These are phyloP conservation scores for Coemansia sp. DNA, from an alignment of 192 early-diverging fungal species.

Conservation along the genomic window DNA sequence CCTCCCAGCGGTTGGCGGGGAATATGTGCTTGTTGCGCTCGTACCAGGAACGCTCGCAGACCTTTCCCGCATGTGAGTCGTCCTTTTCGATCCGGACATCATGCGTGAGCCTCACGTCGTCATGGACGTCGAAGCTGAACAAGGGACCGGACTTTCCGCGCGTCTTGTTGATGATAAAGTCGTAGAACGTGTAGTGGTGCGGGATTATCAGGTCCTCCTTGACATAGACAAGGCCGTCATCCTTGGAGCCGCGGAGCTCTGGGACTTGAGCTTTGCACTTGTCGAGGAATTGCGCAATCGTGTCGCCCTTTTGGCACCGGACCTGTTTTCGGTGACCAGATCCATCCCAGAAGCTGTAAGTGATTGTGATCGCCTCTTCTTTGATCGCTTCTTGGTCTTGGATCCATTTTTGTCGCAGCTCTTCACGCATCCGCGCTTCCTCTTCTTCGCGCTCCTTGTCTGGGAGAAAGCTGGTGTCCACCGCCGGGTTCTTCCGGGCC, in stretches of 20 bases:
- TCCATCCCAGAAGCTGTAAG: conserved; percentile 96
- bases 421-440: conserved; percentile 70
- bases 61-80: conserved; percentile 94
- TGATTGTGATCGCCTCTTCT: conserved; percentile 78
- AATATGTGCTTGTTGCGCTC: conserved; percentile 96
- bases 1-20: conserved; percentile 89
- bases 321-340: conserved; percentile 86
- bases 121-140: conserved; percentile 92
- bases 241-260: conserved; percentile 74
- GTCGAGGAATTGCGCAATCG: conserved; percentile 83
- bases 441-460: conserved; percentile 83
- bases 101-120: conserved; percentile 81
- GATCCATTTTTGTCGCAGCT: conserved; percentile 80
- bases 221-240: conserved; percentile 86
- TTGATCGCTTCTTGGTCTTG: conserved; percentile 80
- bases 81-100: conserved; percentile 87
- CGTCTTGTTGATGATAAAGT: conserved; percentile 93
- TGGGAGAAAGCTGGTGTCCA: conserved; percentile 91
- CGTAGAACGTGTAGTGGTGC: conserved; percentile 88
- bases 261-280: conserved; percentile 78
- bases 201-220: conserved; percentile 98
- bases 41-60: conserved; percentile 87
- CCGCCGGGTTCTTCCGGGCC: conserved; percentile 79
- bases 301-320: conserved; percentile 80
- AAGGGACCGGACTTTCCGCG: conserved; percentile 95